Evolutionary conservation across 1,284 basidiomycete genomes (phyloP).

Genomic region (Ceratobasidium sp.): DNA sequence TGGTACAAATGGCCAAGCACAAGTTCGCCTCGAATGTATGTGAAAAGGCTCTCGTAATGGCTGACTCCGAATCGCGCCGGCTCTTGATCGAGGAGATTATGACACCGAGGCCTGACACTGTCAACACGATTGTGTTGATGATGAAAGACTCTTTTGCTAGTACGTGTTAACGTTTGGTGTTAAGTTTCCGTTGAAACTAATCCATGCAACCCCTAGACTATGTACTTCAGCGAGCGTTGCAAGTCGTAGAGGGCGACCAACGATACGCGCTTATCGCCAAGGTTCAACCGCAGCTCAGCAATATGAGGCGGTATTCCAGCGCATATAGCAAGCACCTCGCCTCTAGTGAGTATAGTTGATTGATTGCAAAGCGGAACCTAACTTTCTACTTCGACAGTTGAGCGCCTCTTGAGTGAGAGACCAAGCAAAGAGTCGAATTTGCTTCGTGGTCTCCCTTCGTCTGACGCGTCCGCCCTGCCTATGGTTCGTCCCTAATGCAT

Average conservation of each 20-base stretch:
- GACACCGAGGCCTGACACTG: conserved; percentile 67
- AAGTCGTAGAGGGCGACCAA: conserved; percentile 77
- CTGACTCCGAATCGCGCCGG: conserved; percentile 70
- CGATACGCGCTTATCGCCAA: conserved; percentile 69
- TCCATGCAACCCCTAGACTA: conserved; percentile 65
- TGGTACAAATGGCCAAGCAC: conserved; percentile 84
- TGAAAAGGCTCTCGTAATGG: conserved; percentile 86
- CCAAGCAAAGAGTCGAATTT: conserved; percentile 13
- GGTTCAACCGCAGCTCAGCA: conserved; percentile 74
- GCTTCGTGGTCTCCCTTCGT: conserved; percentile 39
- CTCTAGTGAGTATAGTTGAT: conserved; percentile 66
- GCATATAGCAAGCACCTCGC: conserved; percentile 81
- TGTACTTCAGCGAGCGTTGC: conserved; percentile 80
- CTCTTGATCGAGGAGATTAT: conserved; percentile 85
- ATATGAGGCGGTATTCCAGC: conserved; percentile 75
- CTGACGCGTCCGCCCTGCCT: conserved; percentile 31
- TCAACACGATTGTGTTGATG: conserved; percentile 76
- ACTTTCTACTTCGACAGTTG: conserved; percentile 35
- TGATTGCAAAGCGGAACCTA: neutral
- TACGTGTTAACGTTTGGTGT: conserved; percentile 56
- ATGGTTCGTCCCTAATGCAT: conserved; percentile 47
- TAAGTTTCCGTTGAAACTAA: conserved; percentile 34
- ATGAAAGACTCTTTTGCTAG: conserved; percentile 93
- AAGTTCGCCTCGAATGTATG: conserved; percentile 98
- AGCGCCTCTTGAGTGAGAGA: conserved; percentile 41